A percentile compares a stretch with the other conserved stretches of the same genome.
Conservation (phyloP, 768 basidiomycete species). For the Panus rudis region DNA sequence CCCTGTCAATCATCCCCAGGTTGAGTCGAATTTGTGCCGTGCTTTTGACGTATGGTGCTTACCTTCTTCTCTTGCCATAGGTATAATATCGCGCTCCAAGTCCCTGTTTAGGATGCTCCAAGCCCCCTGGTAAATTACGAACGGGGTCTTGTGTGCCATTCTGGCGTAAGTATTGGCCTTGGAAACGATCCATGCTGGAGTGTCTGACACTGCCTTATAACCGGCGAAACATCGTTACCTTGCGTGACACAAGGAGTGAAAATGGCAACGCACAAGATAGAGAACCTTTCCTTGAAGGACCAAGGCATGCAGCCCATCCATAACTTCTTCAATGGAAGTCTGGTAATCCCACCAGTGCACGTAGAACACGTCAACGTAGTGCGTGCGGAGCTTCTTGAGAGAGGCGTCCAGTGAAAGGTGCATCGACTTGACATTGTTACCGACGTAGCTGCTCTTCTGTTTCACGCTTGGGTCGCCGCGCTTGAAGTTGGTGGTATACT, state of each 20-base stretch:
- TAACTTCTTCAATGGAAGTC: constrained; percentile 32
- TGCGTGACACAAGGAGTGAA: background rate
- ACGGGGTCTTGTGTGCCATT: constrained; percentile 32
- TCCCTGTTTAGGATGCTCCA: constrained; percentile 29
- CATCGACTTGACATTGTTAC: constrained; percentile 31
- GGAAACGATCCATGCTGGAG: constrained; percentile 32
- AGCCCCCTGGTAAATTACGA: constrained; percentile 36
- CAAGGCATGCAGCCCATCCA: constrained; percentile 31
- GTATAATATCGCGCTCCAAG: constrained; percentile 38
- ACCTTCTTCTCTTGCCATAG: constrained; percentile 24
- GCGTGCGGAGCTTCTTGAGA: constrained; percentile 32
- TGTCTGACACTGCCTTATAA: constrained; percentile 25
- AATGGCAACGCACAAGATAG: constrained; percentile 21
- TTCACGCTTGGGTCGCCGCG: constrained; percentile 3
- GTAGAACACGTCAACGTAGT: constrained; percentile 37
- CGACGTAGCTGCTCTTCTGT: constrained; percentile 17
- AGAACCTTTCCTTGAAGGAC: constrained; percentile 33
- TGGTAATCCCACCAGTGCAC: constrained; percentile 35
- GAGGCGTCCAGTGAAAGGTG: constrained; percentile 21
- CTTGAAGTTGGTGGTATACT: constrained; percentile 21
- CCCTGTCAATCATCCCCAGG: no score
- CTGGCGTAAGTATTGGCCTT: constrained; percentile 33
- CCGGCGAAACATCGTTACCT: background rate
- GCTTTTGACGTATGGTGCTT: no score
- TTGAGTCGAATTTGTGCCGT: no score